Conservation (phyloP, 2,329 filamentous ascomycete genomes). For the Fusarium nematophilum region DNA sequence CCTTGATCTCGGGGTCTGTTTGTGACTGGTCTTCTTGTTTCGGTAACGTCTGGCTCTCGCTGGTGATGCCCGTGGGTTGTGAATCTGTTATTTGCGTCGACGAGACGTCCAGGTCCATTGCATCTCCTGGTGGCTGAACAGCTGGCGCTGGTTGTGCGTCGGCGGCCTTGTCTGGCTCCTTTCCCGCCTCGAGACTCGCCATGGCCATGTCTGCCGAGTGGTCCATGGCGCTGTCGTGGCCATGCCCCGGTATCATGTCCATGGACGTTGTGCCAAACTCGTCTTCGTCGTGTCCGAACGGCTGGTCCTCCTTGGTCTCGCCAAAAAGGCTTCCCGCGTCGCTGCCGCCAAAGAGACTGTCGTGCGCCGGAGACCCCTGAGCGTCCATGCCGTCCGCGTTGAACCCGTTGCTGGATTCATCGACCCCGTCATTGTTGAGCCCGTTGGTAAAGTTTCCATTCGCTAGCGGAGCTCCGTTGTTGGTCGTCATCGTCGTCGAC, state of each 20-base stretch:
- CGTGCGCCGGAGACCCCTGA: slow-evolving; percentile 75
- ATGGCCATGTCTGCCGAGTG: slow-evolving; percentile 58
- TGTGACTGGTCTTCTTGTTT: slow-evolving; percentile 22
- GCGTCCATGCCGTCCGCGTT: slow-evolving; percentile 56
- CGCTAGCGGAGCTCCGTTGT: slow-evolving; percentile 71
- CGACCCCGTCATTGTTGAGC: slow-evolving; percentile 27
- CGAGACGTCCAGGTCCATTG: slow-evolving; percentile 47
- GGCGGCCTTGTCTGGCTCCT: slow-evolving; percentile 37
- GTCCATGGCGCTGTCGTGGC: slow-evolving; percentile 55
- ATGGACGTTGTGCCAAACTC: slow-evolving; percentile 79
- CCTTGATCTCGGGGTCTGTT: slow-evolving; percentile 23
- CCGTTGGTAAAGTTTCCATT: slow-evolving; percentile 59
- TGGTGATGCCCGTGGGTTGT: slow-evolving; percentile 22
- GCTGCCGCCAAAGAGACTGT: slow-evolving; percentile 85
- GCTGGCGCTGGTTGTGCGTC: slow-evolving; percentile 45
- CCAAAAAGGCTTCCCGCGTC: slow-evolving; percentile 89
- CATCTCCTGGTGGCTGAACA: slow-evolving; percentile 42
- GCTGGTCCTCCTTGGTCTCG: slow-evolving; percentile 70
- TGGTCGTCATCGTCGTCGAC: slow-evolving; percentile 81
- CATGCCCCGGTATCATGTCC: slow-evolving; percentile 59
- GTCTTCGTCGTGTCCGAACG: slow-evolving; percentile 85
- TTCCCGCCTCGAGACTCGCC: slow-evolving; percentile 47
- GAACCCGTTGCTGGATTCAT: slow-evolving; percentile 39
- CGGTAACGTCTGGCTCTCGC: slow-evolving; percentile 5
- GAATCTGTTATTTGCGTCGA: slow-evolving; percentile 23